Evolutionary conservation across 2,329 filamentous ascomycete species (phyloP).

Genomic region (Elsinoe australis): DNA sequence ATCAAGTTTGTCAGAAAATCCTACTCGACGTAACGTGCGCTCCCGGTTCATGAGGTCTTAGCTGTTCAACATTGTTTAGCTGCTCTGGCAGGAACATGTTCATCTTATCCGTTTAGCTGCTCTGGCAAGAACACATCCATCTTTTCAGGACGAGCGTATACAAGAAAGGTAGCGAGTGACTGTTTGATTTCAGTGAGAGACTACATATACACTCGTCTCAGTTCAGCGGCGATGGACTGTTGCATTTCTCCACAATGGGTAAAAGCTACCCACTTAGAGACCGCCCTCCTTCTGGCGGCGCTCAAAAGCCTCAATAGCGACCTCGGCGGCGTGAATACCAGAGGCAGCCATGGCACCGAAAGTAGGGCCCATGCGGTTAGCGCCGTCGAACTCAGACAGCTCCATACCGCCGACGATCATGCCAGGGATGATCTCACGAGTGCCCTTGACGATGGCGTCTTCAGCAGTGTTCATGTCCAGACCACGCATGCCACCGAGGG

Average conservation of each 20-base stretch:
- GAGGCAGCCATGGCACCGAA: slow-evolving; percentile 84
- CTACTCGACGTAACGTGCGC: too few relatives aligned
- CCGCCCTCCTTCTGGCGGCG: slow-evolving; percentile 67
- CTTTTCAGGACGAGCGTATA: too few relatives aligned
- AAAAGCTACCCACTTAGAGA: neutral
- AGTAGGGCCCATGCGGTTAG: slow-evolving; percentile 84
- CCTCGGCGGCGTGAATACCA: slow-evolving; percentile 86
- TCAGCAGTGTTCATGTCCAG: slow-evolving; percentile 88
- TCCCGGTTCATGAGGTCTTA: too few relatives aligned
- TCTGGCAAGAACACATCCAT: too few relatives aligned
- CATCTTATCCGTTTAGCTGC: too few relatives aligned
- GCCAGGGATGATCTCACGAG: slow-evolving; percentile 77
- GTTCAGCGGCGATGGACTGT: too few relatives aligned
- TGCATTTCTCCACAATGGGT: neutral
- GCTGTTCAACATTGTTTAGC: too few relatives aligned
- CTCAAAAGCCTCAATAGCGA: slow-evolving; percentile 70
- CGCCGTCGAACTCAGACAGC: slow-evolving; percentile 75
- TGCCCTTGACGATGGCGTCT: slow-evolving; percentile 88
- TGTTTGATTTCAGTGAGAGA: slow-evolving; percentile 3
- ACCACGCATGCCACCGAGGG: slow-evolving; percentile 85
- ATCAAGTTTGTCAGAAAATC: too few relatives aligned
- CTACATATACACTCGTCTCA: neutral
- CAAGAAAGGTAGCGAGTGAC: slow-evolving; percentile 15
- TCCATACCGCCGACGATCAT: slow-evolving; percentile 95
- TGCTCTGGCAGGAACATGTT: too few relatives aligned